A percentile compares a stretch with the other conserved stretches of the same genome.
Conservation (phyloP, 352 stramenopile genomes). For the Pythium brachiatum region DNA sequence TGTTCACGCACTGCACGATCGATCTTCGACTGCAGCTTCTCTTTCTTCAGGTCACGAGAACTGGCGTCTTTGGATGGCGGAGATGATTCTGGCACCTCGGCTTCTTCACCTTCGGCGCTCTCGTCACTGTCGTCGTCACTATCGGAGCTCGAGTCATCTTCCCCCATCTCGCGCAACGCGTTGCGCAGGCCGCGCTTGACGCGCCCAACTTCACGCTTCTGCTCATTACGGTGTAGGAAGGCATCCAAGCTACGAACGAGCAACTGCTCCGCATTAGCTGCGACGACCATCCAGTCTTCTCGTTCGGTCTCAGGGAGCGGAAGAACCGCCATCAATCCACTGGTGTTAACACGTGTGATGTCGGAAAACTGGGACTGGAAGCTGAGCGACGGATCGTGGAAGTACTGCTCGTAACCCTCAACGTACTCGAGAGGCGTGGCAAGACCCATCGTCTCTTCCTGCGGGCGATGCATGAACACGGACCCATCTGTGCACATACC, state of each 20-base stretch:
- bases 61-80: not conserved
- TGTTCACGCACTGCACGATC: not conserved
- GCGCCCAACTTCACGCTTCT: slow-evolving; percentile 39
- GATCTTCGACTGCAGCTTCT: not conserved
- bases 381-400: slow-evolving; percentile 67
- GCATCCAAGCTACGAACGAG: slow-evolving; percentile 64
- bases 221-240: slow-evolving; percentile 60
- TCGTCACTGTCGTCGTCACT: slow-evolving; percentile 20
- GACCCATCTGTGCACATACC: slow-evolving; percentile 84
- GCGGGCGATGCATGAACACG: slow-evolving; percentile 69
- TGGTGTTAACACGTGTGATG: slow-evolving; percentile 72
- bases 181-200: slow-evolving; percentile 46
- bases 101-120: slow-evolving; percentile 9
- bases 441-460: slow-evolving; percentile 44
- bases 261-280: slow-evolving; percentile 68
- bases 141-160: slow-evolving; percentile 18
- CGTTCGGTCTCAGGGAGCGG: slow-evolving; percentile 50
- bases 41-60: not conserved
- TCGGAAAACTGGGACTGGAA: slow-evolving; percentile 80
- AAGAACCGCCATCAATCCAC: slow-evolving; percentile 57
- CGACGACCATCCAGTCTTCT: slow-evolving; percentile 77
- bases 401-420: slow-evolving; percentile 81
- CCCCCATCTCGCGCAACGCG: slow-evolving; percentile 25
- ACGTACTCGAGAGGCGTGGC: slow-evolving; percentile 70
- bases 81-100: not conserved